Evolutionary conservation across 2,329 filamentous ascomycete species (phyloP).

Genomic region (Xylogone sp.): DNA sequence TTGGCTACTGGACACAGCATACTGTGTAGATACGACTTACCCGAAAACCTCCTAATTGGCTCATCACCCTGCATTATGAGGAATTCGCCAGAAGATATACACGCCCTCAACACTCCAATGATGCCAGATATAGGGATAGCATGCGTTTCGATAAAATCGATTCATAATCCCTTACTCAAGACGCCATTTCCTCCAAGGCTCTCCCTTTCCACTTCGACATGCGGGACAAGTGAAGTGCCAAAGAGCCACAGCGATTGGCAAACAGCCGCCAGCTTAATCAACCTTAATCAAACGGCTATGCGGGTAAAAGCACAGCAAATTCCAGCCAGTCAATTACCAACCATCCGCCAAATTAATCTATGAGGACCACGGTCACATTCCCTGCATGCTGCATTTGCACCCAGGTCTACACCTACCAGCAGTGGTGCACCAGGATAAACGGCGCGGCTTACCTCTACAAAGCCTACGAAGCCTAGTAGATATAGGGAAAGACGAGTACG

Average conservation of each 20-base stretch:
- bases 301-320: neutral
- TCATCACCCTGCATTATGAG: too few species aligned
- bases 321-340: neutral
- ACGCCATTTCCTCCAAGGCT: too few species aligned
- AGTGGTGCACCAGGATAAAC: neutral
- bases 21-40: too few species aligned
- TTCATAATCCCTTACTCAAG: too few species aligned
- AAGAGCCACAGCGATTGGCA: neutral
- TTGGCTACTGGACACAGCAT: too few species aligned
- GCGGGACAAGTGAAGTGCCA: neutral
- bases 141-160: too few species aligned
- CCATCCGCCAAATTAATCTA: neutral
- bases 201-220: neutral
- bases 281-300: neutral
- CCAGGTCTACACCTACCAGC: neutral
- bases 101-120: too few species aligned
- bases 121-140: too few species aligned
- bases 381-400: neutral
- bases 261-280: neutral
- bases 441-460: neutral
- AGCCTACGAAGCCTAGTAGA: neutral
- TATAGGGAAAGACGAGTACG: neutral
- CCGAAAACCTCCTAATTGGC: too few species aligned
- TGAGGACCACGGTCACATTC: neutral
- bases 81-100: too few species aligned